These are phyloP conservation scores for Aspergillus sclerotialis DNA, from an alignment of 2,329 filamentous ascomycete genomes.

Conservation along the genomic window DNA sequence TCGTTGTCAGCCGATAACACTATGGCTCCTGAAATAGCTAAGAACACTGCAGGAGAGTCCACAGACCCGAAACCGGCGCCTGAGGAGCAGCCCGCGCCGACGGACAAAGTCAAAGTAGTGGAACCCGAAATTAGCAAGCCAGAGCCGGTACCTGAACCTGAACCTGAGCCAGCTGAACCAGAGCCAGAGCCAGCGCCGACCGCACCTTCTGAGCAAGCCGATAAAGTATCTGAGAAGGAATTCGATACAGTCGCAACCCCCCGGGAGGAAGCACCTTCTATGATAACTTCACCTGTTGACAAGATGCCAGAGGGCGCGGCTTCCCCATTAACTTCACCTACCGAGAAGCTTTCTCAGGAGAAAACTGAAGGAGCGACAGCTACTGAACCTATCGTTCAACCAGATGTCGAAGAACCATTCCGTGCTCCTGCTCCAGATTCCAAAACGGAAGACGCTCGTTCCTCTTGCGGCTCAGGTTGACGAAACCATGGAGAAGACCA, in stretches of 20 bases:
- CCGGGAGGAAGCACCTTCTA: no score
- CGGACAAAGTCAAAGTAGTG: slow-evolving; percentile 2
- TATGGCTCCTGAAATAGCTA: slow-evolving; percentile 24
- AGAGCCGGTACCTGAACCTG: not conserved
- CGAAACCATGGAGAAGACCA: slow-evolving; percentile 1
- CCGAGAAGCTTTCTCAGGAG: not conserved
- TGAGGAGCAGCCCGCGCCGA: slow-evolving; percentile 4
- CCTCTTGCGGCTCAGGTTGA: no score
- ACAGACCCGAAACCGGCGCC: slow-evolving; percentile 21
- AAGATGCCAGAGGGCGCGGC: no score
- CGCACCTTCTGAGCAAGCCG: slow-evolving; percentile 1
- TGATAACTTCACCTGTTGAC: no score
- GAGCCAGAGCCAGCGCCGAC: slow-evolving; percentile 4
- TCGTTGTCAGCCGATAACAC: slow-evolving; percentile 8
- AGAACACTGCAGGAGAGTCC: slow-evolving; percentile 28
- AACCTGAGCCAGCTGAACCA: slow-evolving; percentile 2
- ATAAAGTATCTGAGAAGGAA: slow-evolving; percentile 3
- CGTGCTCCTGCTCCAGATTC: not conserved
- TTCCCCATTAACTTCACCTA: no score
- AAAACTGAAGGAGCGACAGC: not conserved
- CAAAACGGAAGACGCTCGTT: not conserved
- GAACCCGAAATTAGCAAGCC: not conserved
- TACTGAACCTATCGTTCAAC: not conserved
- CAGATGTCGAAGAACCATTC: not conserved
- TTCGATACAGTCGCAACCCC: not conserved